phyloP scores from a whole-genome alignment of 2,329 filamentous ascomycete genomes.

The Sporothrix brasiliensis region DNA sequence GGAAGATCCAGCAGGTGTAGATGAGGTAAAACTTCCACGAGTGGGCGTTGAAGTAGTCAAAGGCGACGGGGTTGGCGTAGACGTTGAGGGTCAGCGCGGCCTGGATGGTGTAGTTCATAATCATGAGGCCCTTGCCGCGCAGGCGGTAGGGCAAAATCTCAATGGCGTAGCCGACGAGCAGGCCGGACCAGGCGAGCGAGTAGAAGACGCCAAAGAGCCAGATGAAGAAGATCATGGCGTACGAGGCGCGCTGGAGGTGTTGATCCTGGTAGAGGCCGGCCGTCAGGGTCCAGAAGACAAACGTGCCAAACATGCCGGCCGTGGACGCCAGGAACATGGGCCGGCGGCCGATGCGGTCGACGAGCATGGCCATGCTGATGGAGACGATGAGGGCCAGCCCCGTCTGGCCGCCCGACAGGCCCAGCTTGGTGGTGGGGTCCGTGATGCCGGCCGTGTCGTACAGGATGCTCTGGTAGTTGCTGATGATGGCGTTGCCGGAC shows the following conservation, averaged over 20 bases:
- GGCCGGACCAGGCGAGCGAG: slow-evolving; percentile 59
- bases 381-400: slow-evolving; percentile 42
- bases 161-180: slow-evolving; percentile 58
- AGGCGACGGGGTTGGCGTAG: slow-evolving; percentile 59
- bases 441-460: slow-evolving; percentile 58
- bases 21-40: slow-evolving; percentile 61
- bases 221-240: slow-evolving; percentile 51
- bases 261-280: slow-evolving; percentile 42
- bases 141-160: slow-evolving; percentile 57
- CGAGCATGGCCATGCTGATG: slow-evolving; percentile 54
- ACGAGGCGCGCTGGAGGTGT: slow-evolving; percentile 43
- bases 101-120: slow-evolving; percentile 61
- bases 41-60: slow-evolving; percentile 49
- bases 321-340: slow-evolving; percentile 57
- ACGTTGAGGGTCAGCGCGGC: slow-evolving; percentile 58
- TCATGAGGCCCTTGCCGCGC: slow-evolving; percentile 56
- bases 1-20: slow-evolving; percentile 47
- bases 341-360: slow-evolving; percentile 59
- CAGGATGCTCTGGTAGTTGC: slow-evolving; percentile 62
- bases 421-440: slow-evolving; percentile 50
- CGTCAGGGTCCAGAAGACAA: slow-evolving; percentile 54
- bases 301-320: slow-evolving; percentile 45
- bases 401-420: slow-evolving; percentile 54
- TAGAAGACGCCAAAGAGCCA: slow-evolving; percentile 52
- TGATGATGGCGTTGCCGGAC: slow-evolving; percentile 67